These are phyloP conservation scores for Flaveria ramosissima DNA, from an alignment of 129 eudicot genomes.

Conservation along the genomic window DNA sequence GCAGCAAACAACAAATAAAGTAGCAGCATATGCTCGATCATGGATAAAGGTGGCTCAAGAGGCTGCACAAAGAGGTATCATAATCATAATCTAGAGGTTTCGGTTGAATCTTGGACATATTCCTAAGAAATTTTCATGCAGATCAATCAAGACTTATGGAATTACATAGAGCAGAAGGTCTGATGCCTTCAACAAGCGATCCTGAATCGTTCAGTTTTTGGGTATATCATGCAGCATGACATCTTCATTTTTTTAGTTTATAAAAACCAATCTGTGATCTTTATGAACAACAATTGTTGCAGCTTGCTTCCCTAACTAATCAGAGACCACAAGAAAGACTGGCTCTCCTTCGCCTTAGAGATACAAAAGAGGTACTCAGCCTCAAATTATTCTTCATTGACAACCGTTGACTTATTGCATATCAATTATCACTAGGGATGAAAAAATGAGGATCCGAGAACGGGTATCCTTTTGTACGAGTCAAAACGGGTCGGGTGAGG, in stretches of 20 bases:
- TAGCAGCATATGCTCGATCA: constrained; percentile 68
- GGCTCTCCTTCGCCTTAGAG: constrained; percentile 79
- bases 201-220: constrained; percentile 98
- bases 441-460: neutral
- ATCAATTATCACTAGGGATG: neutral
- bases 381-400: constrained; percentile 4
- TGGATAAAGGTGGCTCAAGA: constrained; percentile 83
- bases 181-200: constrained; percentile 84
- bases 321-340: constrained; percentile 83
- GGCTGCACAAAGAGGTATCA: constrained; percentile 75
- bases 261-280: neutral
- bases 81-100: neutral
- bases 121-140: constrained; percentile 18
- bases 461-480: neutral
- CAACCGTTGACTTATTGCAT: neutral
- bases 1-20: constrained; percentile 57
- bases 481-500: neutral
- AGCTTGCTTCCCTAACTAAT: constrained; percentile 77
- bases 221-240: constrained; percentile 49
- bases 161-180: constrained; percentile 79
- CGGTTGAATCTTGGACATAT: neutral
- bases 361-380: constrained; percentile 70
- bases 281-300: constrained; percentile 25
- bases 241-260: constrained; percentile 1
- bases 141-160: constrained; percentile 75